A percentile compares a stretch with the other conserved stretches of the same genome.
Conservation (phyloP, 2,329 filamentous ascomycete genomes). For the Annulohypoxylon truncatum region DNA sequence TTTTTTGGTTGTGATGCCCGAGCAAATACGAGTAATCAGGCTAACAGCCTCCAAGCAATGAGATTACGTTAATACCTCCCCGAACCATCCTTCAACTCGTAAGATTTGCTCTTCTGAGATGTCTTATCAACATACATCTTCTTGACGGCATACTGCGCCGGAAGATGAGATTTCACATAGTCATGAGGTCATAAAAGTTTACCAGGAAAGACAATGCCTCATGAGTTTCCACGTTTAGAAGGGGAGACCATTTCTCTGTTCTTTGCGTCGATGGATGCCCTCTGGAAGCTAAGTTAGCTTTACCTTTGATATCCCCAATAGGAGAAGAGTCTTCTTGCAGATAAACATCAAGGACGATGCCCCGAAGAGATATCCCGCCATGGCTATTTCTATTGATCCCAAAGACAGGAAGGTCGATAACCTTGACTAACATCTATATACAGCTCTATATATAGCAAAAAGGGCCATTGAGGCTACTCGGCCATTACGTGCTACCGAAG, state of each 20-base stretch:
- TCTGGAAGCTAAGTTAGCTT: not conserved
- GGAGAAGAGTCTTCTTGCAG: not conserved
- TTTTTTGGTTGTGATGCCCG: no score
- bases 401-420: slow-evolving; percentile 1
- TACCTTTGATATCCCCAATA: slow-evolving; percentile 1
- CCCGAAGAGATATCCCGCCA: slow-evolving; percentile 17
- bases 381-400: slow-evolving; percentile 19
- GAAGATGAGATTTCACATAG: not conserved
- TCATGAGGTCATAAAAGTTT: not conserved
- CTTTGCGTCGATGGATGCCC: not conserved
- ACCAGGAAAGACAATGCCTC: not conserved
- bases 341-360: slow-evolving; percentile 3
- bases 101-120: not conserved
- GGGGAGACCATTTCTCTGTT: not conserved
- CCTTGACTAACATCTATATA: slow-evolving; percentile 12
- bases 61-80: not conserved
- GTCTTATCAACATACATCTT: not conserved
- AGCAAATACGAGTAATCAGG: not conserved
- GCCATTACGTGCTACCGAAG: slow-evolving; percentile 20
- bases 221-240: not conserved
- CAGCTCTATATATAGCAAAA: slow-evolving; percentile 6
- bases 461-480: slow-evolving; percentile 3
- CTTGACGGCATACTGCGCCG: not conserved
- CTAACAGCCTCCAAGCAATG: not conserved
- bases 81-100: not conserved